Evolutionary conservation across 202 grass and related monocot species (phyloP).

Genomic region (Schoenoplectus tabernaemontani): DNA sequence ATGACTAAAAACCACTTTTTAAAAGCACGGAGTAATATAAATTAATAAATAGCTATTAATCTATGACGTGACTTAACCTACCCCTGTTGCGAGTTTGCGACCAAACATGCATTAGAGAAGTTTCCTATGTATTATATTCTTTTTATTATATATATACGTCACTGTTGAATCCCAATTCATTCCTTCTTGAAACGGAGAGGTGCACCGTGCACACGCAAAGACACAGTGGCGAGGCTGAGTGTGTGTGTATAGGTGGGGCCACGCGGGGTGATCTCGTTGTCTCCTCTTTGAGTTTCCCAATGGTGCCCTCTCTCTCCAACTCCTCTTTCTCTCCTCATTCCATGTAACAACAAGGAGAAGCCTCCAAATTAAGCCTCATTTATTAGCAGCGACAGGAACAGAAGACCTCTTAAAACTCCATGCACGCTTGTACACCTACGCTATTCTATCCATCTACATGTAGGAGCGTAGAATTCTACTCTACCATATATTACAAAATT

Average conservation of each 20-base stretch:
- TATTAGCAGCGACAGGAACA: conserved; percentile 14
- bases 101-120: not conserved
- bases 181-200: conserved; percentile 4
- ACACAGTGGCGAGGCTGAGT: not conserved
- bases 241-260: conserved; percentile 13
- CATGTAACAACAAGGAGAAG: conserved; percentile 50
- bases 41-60: no score
- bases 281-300: conserved; percentile 45
- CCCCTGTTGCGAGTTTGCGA: not conserved
- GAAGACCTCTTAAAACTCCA: conserved; percentile 21
- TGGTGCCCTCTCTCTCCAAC: not conserved
- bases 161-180: conserved; percentile 1
- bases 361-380: conserved; percentile 39
- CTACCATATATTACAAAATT: not conserved
- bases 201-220: not conserved
- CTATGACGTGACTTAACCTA: not conserved
- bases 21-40: no score
- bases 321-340: not conserved
- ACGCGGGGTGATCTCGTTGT: conserved; percentile 55
- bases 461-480: not conserved
- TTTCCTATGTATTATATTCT: not conserved
- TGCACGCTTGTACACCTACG: conserved; percentile 10
- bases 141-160: not conserved
- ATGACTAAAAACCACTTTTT: not conserved
- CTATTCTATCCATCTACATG: not conserved